Percentiles rank a stretch among this genome's conserved stretches.
phyloP scores from a whole-genome alignment of 805 yeast genomes.

The Wickerhamiella azymoides region DNA sequence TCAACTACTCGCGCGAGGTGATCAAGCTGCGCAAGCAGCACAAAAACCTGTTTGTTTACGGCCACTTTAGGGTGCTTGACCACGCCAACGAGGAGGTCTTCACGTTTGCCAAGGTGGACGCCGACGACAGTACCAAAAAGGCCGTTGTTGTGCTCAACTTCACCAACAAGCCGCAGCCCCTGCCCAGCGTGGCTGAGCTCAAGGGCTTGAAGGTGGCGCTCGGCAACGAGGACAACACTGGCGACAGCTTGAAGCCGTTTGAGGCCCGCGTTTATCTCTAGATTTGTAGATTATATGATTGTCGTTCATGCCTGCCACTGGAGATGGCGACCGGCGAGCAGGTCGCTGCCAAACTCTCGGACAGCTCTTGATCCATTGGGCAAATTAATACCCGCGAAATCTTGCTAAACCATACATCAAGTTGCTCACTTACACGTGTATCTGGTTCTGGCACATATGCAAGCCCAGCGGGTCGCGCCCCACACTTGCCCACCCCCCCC shows the following conservation, averaged over 20 bases:
- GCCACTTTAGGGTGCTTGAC: slow-evolving; percentile 34
- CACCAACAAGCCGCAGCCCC: slow-evolving; percentile 20
- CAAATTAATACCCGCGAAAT: too few relatives aligned
- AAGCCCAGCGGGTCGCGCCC: too few relatives aligned
- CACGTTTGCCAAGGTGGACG: slow-evolving; percentile 25
- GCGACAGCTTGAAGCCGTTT: background rate
- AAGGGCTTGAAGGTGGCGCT: background rate
- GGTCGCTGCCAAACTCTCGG: too few relatives aligned
- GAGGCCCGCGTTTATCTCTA: background rate
- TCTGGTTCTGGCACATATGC: too few relatives aligned
- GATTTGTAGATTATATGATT: too few relatives aligned
- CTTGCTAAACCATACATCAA: too few relatives aligned
- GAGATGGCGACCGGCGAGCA: too few relatives aligned
- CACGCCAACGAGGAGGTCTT: slow-evolving; percentile 31
- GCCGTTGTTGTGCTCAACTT: slow-evolving; percentile 34
- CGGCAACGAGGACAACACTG: background rate
- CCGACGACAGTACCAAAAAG: slow-evolving; percentile 25
- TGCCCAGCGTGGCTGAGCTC: background rate
- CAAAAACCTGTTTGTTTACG: slow-evolving; percentile 34
- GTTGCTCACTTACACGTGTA: too few relatives aligned
- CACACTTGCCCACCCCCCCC: too few relatives aligned
- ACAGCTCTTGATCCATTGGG: too few relatives aligned
- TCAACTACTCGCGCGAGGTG: slow-evolving; percentile 34
- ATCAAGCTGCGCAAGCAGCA: slow-evolving; percentile 32
- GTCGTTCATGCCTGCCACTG: too few relatives aligned